Conservation (phyloP, 202 grass and related monocot genomes). For the Schoenoplectus triqueter region DNA sequence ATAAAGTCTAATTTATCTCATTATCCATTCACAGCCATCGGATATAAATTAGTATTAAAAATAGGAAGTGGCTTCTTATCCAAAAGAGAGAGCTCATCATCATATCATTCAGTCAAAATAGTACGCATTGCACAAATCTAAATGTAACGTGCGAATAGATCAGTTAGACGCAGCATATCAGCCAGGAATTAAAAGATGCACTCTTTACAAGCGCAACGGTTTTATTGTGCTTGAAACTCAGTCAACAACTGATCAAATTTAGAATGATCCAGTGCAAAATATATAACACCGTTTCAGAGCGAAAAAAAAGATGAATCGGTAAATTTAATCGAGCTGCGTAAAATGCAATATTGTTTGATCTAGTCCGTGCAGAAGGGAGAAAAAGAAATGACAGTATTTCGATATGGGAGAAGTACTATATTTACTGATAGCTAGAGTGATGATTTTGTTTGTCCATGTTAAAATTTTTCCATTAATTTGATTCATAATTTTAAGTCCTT, state of each 20-base stretch:
- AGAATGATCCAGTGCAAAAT: background rate
- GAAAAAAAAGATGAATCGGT: background rate
- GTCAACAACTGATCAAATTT: background rate
- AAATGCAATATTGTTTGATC: background rate
- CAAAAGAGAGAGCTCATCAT: slow-evolving; percentile 13
- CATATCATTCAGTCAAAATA: slow-evolving; percentile 10
- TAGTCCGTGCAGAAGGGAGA: background rate
- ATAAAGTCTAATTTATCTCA: background rate
- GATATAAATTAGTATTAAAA: slow-evolving; percentile 22
- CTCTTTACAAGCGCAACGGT: background rate
- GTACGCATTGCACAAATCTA: background rate
- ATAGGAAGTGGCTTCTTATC: background rate
- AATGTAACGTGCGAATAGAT: background rate
- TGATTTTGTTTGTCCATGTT: slow-evolving; percentile 33
- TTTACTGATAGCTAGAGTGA: slow-evolving; percentile 29
- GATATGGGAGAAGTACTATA: slow-evolving; percentile 13
- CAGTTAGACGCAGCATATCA: slow-evolving; percentile 21
- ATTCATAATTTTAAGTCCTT: slow-evolving; percentile 34
- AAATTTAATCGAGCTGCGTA: background rate
- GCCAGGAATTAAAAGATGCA: background rate
- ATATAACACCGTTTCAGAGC: background rate
- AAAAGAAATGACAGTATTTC: background rate
- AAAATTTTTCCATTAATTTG: slow-evolving; percentile 23
- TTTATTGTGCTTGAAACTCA: background rate
- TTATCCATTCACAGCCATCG: slow-evolving; percentile 7